Percentiles rank a stretch among this genome's conserved stretches.
Conservation (phyloP, 208 protist genomes). For the Leishmania martiniquensis region DNA sequence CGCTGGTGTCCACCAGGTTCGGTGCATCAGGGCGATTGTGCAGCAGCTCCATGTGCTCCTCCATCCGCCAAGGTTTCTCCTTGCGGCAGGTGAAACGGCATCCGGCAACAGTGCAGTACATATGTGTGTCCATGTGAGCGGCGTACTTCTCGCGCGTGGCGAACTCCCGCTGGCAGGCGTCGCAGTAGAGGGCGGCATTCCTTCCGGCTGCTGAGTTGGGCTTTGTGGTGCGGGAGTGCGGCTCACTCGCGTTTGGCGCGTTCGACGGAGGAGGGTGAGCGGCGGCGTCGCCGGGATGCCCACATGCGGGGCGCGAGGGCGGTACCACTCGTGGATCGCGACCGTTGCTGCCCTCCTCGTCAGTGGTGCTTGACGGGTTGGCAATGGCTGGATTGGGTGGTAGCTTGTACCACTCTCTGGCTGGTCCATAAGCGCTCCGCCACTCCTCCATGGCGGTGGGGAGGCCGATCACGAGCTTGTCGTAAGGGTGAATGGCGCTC, state of each 20-base stretch:
- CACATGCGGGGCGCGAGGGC: not conserved
- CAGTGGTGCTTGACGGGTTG: not conserved
- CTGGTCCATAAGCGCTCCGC: constrained; percentile 9
- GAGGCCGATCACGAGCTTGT: constrained; percentile 35
- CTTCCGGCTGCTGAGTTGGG: not conserved
- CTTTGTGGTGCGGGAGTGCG: not conserved
- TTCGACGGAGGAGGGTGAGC: not conserved
- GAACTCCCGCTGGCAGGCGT: constrained; percentile 85
- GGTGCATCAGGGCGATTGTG: constrained; percentile 87
- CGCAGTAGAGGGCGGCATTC: constrained; percentile 55
- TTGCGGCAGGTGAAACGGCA: constrained; percentile 85
- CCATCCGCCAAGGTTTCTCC: constrained; percentile 76
- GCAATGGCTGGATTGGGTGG: constrained; percentile 25
- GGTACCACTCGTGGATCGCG: not conserved
- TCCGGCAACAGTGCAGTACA: constrained; percentile 83
- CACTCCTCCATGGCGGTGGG: constrained; percentile 29
- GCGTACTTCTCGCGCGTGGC: constrained; percentile 50
- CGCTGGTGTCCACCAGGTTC: constrained; percentile 64
- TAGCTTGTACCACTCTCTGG: constrained; percentile 13
- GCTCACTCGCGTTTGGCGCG: not conserved
- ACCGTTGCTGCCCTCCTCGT: not conserved
- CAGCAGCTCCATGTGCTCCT: constrained; percentile 85
- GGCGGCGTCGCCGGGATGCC: not conserved
- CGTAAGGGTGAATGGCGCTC: constrained; percentile 18
- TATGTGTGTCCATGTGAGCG: constrained; percentile 68